Evolutionary conservation across 352 stramenopile species (phyloP).

Genomic region (Pythium oligandrum): DNA sequence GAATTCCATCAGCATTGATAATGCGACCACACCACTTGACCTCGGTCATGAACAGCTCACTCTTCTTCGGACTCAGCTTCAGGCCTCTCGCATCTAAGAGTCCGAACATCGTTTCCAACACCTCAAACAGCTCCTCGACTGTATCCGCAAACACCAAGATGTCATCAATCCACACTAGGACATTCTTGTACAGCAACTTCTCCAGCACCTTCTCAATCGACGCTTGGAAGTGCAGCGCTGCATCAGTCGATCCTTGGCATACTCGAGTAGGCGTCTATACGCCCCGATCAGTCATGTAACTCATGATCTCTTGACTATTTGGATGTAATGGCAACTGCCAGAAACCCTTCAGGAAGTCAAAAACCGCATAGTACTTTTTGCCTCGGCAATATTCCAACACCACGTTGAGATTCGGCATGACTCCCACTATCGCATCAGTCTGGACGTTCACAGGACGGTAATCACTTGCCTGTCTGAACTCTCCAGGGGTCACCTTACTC

Average conservation of each 20-base stretch:
- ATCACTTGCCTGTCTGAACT: slow-evolving; percentile 22
- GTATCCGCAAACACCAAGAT: slow-evolving; percentile 14
- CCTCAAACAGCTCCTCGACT: slow-evolving; percentile 3
- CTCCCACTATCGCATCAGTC: slow-evolving; percentile 17
- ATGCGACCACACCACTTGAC: slow-evolving; percentile 20
- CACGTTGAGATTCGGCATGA: slow-evolving; percentile 24
- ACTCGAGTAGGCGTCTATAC: slow-evolving; percentile 20
- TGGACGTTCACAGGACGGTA: slow-evolving; percentile 18
- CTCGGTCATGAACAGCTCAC: slow-evolving; percentile 17
- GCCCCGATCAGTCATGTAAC: slow-evolving; percentile 19
- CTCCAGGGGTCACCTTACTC: slow-evolving; percentile 8
- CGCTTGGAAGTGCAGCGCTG: slow-evolving; percentile 17
- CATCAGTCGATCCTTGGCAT: slow-evolving; percentile 19
- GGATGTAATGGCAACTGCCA: slow-evolving; percentile 18
- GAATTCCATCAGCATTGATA: slow-evolving; percentile 15
- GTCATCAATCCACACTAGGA: slow-evolving; percentile 25
- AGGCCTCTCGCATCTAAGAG: slow-evolving; percentile 8
- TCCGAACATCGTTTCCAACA: slow-evolving; percentile 8
- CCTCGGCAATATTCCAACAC: slow-evolving; percentile 7
- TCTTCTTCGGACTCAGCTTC: slow-evolving; percentile 33
- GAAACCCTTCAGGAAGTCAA: slow-evolving; percentile 17
- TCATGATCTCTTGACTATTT: slow-evolving; percentile 17
- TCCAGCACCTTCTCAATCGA: slow-evolving; percentile 13
- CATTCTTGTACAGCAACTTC: slow-evolving; percentile 13
- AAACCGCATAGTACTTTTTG: slow-evolving; percentile 20